Base-by-base conservation (phyloP, 192 early-diverging fungal genomes). In the Dimargaris cristalligena region DNA sequence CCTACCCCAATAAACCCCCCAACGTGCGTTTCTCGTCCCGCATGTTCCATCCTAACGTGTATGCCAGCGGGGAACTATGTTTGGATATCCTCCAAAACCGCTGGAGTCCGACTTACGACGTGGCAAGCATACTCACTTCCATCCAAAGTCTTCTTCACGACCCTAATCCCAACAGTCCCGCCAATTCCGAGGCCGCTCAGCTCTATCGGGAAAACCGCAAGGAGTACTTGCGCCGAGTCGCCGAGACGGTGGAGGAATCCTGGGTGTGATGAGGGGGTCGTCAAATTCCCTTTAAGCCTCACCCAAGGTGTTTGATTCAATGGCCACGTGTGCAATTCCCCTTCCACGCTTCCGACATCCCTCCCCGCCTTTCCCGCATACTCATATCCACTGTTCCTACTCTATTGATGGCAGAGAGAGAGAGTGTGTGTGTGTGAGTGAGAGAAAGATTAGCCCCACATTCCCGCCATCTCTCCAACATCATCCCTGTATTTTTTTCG, bases 21-120 rank as follows among this genome's bases (percentile, higher is more conserved):
- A 79, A 80, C 52, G 95, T 99, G 16, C 84, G 84, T 61, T 99
- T 99, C 68, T 83, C 91, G 14, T 84, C 86, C 32, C 84, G 81
- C 59, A 99, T 99, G 89, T 99, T 97, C 69, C 95, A 99, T 66
- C 94, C 94, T 0, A 98, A 98, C 62, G 93, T 91, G 2, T 97
- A 95, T 66, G 90, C 89, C 44, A 95, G 88, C 67, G 95, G 95
- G 9, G 93, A 99, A 65, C 71, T 99, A 52, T 99, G 95, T 68
- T 69, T 99, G 65, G 95, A 99, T 70, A 99, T 99, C 66, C 67
- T 96, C 69, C 93, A 99, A 66, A 95, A 95, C 71, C 75, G 93
- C 52, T 98, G 94, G 94, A 87, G 84, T n/a, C 92, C 92, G 9
- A 92, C 92, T 0, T 96, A 92, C 57, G 91, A 94, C 68, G 89